Evolutionary conservation across 2,329 filamentous ascomycete genomes (phyloP), one percentile per base, ranked within the genome.

Genomic region (Escovopsis weberi): DNA sequence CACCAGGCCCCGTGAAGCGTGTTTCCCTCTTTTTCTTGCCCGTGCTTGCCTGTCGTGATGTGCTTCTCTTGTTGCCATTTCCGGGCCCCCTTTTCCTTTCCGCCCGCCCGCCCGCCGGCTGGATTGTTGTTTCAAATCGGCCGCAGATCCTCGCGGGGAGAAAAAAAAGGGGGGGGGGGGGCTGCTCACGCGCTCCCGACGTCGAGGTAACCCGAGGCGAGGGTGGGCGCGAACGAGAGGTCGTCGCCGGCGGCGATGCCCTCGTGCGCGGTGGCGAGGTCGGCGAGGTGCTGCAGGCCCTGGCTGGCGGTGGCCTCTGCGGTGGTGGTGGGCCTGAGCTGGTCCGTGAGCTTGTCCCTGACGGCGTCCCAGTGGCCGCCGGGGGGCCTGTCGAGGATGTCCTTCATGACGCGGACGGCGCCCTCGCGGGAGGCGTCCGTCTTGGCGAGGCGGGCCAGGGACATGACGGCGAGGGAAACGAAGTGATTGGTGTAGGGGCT

Each of bases 401-500:
- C 67, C 46, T 67, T 69, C 23, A 81, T 64, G 7, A 75, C 63
- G 44, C 64, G 62, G 12, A 64, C 64, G 1, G 78, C 78, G 48
- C 79, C 75, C 5, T 75, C 71, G 37, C 67, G 69, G 3, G 71
- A 75, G 46, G 63, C 65, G 8, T 75, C 69, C 8, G 71, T 59
- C 50, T 71, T 74, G 30, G 62, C 61, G 32, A 85, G 64, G 48
- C 80, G 74, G 39, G 75, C 59, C 4, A 86, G 62, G n/a, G 73
- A 71, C 52, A 82, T 64, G 10, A 72, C 65, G 2, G 71, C 68
- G 9, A 85, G 64, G 11, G 69, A 70, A 42, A 71, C 70, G 49
- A 81, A 80, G 53, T 85, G 78, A 53, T 84, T 77, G 43, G 76
- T 77, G 37, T 85, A 61, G 0, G 81, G 80, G 42, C 70, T 79